These are phyloP conservation scores for Typha latifolia DNA, from an alignment of 176 grass and related monocot species.

Conservation along the genomic window DNA sequence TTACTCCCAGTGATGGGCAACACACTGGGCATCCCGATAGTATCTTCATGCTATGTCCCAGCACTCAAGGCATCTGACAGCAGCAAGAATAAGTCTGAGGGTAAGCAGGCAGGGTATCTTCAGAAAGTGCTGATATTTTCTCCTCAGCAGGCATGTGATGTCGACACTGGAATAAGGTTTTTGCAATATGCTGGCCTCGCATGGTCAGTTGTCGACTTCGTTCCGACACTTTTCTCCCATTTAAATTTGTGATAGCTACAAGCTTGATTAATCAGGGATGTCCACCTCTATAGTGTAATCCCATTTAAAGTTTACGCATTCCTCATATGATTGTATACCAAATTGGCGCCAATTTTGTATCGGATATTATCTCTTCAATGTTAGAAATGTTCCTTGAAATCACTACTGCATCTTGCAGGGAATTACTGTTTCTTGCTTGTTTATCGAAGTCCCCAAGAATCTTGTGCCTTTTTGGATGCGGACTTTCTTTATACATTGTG, in stretches of 20 bases:
- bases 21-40: slow-evolving; percentile 69
- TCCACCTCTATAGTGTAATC: not conserved
- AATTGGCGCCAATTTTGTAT: too few species aligned
- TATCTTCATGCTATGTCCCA: slow-evolving; percentile 80
- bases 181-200: slow-evolving; percentile 81
- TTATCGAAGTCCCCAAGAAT: too few species aligned
- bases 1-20: slow-evolving; percentile 79
- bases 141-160: slow-evolving; percentile 71
- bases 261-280: not conserved
- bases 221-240: slow-evolving; percentile 59
- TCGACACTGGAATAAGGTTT: slow-evolving; percentile 91
- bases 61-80: slow-evolving; percentile 39
- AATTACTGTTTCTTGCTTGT: too few species aligned
- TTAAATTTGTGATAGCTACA: slow-evolving; percentile 45
- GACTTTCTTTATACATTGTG: too few species aligned
- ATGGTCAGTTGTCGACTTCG: slow-evolving; percentile 91
- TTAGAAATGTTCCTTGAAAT: too few species aligned
- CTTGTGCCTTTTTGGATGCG: too few species aligned
- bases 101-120: slow-evolving; percentile 50
- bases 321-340: too few species aligned
- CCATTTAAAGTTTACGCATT: too few species aligned
- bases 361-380: too few species aligned
- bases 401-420: too few species aligned
- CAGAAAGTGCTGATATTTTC: slow-evolving; percentile 49
- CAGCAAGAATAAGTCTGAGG: slow-evolving; percentile 25